Evolutionary conservation across 192 early-diverging fungal genomes (phyloP).

Genomic region (Linnemannia hyalina): DNA sequence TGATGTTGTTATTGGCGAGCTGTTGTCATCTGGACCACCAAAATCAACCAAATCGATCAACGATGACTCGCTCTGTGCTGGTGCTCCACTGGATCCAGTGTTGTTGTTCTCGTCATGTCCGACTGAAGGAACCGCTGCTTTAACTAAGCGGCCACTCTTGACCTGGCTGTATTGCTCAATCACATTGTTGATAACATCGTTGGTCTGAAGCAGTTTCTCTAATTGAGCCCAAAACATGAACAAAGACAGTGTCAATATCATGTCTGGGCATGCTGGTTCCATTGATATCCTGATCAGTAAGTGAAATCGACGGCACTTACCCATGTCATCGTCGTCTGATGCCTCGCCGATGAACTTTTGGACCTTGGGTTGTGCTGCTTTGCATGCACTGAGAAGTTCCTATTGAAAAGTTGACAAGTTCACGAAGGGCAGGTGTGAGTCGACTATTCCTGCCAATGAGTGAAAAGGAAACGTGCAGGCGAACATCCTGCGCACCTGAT

Average conservation of each 20-base stretch:
- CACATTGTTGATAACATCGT: constrained; percentile 89
- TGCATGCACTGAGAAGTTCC: constrained; percentile 77
- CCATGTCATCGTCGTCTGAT: constrained; percentile 83
- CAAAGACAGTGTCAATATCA: neutral
- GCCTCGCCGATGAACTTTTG: constrained; percentile 81
- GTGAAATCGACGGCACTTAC: constrained; percentile 52
- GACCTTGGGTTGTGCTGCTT: constrained; percentile 80
- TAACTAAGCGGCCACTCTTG: constrained; percentile 63
- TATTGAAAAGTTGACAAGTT: constrained; percentile 18
- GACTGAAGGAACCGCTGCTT: constrained; percentile 21
- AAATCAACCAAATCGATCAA: constrained; percentile 66
- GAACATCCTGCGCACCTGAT: neutral
- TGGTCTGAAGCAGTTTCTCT: constrained; percentile 79
- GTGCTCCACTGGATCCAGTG: constrained; percentile 24
- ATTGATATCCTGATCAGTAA: neutral
- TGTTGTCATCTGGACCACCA: constrained; percentile 13
- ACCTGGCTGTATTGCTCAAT: constrained; percentile 77
- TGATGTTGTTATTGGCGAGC: neutral
- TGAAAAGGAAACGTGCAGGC: neutral
- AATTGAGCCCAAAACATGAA: neutral
- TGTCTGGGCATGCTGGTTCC: neutral
- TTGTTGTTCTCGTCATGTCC: constrained; percentile 11
- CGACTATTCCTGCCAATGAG: neutral
- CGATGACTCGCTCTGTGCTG: constrained; percentile 46
- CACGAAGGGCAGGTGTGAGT: neutral